Conservation (phyloP, 2,329 filamentous ascomycete genomes). For the Penicillium frequentans region DNA sequence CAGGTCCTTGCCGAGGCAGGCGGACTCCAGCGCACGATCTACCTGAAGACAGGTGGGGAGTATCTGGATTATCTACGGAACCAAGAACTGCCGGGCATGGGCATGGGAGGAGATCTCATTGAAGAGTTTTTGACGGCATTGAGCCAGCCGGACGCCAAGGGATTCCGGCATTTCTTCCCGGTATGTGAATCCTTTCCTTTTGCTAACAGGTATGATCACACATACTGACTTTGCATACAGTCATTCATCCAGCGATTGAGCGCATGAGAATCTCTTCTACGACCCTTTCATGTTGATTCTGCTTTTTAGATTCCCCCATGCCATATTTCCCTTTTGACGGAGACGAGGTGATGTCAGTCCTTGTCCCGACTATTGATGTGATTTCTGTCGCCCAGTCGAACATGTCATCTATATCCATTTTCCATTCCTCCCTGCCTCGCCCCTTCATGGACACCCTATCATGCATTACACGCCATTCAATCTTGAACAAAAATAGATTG, state of each 20-base stretch:
- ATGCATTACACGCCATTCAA: slow-evolving; percentile 6
- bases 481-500: slow-evolving; percentile 8
- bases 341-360: slow-evolving; percentile 21
- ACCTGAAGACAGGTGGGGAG: slow-evolving; percentile 80
- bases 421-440: not conserved
- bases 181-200: slow-evolving; percentile 25
- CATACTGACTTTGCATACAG: slow-evolving; percentile 21
- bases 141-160: slow-evolving; percentile 45
- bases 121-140: slow-evolving; percentile 49
- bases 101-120: slow-evolving; percentile 48
- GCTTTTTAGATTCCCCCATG: slow-evolving; percentile 28
- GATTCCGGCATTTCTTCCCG: slow-evolving; percentile 51
- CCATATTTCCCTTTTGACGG: slow-evolving; percentile 22
- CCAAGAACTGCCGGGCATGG: slow-evolving; percentile 48
- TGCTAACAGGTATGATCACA: not conserved
- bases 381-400: slow-evolving; percentile 1
- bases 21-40: slow-evolving; percentile 81
- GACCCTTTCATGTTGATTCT: slow-evolving; percentile 20
- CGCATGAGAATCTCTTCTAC: slow-evolving; percentile 34
- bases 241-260: slow-evolving; percentile 48
- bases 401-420: slow-evolving; percentile 11
- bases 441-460: slow-evolving; percentile 18
- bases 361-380: slow-evolving; percentile 10
- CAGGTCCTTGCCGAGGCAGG: slow-evolving; percentile 88
- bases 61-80: slow-evolving; percentile 62